Evolutionary conservation across 106 monocot genomes (phyloP).

Genomic region (Apostasia ramifera): DNA sequence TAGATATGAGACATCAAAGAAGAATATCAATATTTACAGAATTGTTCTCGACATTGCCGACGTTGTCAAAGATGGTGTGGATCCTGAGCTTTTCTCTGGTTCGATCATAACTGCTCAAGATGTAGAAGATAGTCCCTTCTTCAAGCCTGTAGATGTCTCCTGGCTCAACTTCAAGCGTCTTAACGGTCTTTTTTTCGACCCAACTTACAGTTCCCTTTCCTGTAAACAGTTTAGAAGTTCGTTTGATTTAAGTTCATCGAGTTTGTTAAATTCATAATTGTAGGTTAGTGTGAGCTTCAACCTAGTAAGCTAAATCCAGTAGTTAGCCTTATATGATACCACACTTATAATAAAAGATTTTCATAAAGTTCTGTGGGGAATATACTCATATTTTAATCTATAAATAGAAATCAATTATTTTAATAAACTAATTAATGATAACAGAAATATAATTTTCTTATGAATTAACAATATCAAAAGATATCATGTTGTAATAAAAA

Average conservation of each 20-base stretch:
- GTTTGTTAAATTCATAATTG: not conserved
- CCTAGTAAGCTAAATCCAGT: no score
- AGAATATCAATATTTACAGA: not conserved
- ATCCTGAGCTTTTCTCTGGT: slow-evolving; percentile 57
- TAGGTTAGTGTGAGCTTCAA: no score
- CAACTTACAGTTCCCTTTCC: slow-evolving; percentile 61
- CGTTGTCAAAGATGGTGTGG: slow-evolving; percentile 56
- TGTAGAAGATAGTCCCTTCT: slow-evolving; percentile 56
- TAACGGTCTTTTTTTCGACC: slow-evolving; percentile 22
- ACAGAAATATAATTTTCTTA: no score
- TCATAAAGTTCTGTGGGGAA: no score
- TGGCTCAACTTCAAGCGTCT: slow-evolving; percentile 32
- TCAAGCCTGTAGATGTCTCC: slow-evolving; percentile 70
- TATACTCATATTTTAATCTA: no score
- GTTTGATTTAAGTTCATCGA: not conserved
- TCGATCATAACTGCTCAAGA: slow-evolving; percentile 42
- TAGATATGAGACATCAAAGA: no score
- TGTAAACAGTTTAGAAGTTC: slow-evolving; percentile 4
- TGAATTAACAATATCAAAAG: no score
- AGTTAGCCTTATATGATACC: no score
- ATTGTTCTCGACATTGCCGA: not conserved
- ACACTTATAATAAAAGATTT: no score
- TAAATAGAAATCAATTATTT: no score
- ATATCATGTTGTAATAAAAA: no score
- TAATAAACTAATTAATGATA: no score